These are phyloP conservation scores for Hymenoscyphus repandus DNA, from an alignment of 2,329 filamentous ascomycete genomes.

Conservation along the genomic window DNA sequence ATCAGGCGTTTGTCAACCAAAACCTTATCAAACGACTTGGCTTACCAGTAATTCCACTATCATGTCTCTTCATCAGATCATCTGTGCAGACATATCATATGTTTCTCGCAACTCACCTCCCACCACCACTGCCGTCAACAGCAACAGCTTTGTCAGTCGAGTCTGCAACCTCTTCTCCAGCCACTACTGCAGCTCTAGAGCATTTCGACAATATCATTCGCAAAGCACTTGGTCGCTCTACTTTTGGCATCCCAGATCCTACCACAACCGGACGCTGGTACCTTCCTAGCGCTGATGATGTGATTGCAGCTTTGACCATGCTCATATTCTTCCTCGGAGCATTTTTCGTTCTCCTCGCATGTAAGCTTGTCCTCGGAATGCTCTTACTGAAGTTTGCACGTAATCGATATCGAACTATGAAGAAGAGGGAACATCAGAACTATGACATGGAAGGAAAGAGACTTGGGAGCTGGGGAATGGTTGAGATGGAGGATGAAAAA, in stretches of 20 bases:
- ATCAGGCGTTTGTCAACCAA: slow-evolving; percentile 79
- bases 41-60: slow-evolving; percentile 84
- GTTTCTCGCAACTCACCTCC: slow-evolving; percentile 86
- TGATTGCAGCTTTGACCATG: slow-evolving; percentile 75
- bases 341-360: slow-evolving; percentile 78
- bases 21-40: slow-evolving; percentile 86
- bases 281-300: slow-evolving; percentile 53
- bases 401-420: slow-evolving; percentile 74
- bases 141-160: slow-evolving; percentile 63
- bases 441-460: slow-evolving; percentile 69
- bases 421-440: slow-evolving; percentile 54
- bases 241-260: slow-evolving; percentile 48
- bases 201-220: slow-evolving; percentile 75
- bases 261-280: slow-evolving; percentile 31
- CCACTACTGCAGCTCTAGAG: slow-evolving; percentile 70
- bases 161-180: slow-evolving; percentile 58
- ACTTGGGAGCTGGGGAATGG: slow-evolving; percentile 74
- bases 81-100: slow-evolving; percentile 96
- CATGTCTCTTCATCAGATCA: slow-evolving; percentile 91
- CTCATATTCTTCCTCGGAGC: slow-evolving; percentile 76
- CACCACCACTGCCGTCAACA: slow-evolving; percentile 63
- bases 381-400: slow-evolving; percentile 73
- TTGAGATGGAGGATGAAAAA: slow-evolving; percentile 86
- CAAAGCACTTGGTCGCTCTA: slow-evolving; percentile 68
- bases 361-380: slow-evolving; percentile 88